Conservation (phyloP, 2,329 filamentous ascomycete species). For the Teratosphaeria gauchensis region DNA sequence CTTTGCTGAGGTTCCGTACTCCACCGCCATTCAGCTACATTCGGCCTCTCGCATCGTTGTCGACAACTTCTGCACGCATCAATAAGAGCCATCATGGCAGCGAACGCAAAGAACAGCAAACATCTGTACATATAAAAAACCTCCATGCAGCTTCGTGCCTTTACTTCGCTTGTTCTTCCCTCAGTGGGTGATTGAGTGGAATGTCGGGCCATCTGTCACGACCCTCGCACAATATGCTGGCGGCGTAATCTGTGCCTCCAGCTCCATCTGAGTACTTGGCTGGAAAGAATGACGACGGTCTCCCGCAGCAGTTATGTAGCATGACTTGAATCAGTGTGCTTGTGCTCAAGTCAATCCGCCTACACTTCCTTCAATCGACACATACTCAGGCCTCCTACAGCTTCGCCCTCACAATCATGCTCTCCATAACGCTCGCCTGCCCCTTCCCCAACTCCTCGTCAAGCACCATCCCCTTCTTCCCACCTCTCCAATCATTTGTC, state of each 20-base stretch:
- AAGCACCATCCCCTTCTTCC: constrained; percentile 26
- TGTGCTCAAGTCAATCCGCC: neutral
- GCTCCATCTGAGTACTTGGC: neutral
- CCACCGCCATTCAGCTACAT: too few relatives aligned
- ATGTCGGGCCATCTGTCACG: neutral
- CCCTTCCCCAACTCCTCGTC: constrained; percentile 26
- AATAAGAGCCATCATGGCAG: neutral
- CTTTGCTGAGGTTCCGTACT: too few relatives aligned
- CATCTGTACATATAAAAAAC: neutral
- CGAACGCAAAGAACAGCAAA: neutral
- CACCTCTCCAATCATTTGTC: constrained; percentile 31
- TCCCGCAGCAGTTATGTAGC: neutral
- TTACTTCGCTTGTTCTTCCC: neutral
- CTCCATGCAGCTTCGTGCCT: neutral
- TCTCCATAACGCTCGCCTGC: neutral
- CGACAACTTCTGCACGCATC: neutral
- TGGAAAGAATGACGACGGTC: neutral
- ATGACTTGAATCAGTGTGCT: neutral
- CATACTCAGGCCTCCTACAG: neutral
- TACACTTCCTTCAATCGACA: neutral
- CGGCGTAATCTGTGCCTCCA: neutral
- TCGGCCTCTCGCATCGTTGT: neutral
- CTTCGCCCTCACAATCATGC: neutral
- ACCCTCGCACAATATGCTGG: neutral
- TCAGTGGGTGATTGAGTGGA: neutral